Base-by-base conservation (phyloP, 805 yeast species). In the Yamadazyma phyllophila region DNA sequence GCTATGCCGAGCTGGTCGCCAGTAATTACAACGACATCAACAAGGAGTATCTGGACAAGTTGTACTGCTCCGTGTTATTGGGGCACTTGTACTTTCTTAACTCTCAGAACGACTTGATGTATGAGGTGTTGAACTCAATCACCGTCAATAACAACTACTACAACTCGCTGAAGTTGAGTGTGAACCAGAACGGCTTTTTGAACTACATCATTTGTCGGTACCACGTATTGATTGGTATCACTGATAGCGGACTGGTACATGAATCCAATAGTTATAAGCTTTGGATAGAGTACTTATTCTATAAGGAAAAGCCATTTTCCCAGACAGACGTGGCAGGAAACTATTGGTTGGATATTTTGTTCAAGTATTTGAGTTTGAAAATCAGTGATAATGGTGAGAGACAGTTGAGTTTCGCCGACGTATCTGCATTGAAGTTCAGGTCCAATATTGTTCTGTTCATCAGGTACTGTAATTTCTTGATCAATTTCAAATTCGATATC, bases 31-130 rank as follows among this genome's bases (percentile, higher is more conserved):
- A 57, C 26, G 53, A 56, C 13, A 43, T 53, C 15, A 46, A 49
- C 30, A 59, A 58, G 41, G 51, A 57, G 10, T 59, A 57, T 39
- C 62, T 55, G 39, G 76, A 71, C 45, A 53, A 53, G 26, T 53
- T 69, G 36, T 71, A 70, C 51, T 59, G 56, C 44, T 47, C 62
- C 2, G 61, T 62, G 6, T 54, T 70, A 2, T 52, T 65, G 51
- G 69, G 64, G 10, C 76, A 71, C 37, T 61, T 71, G 53, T 58
- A 61, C 44, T 59, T 55, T 44, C 51, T 71, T 38, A 56, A 56
- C 42, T 54, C 59, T 17, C 60, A 65, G 36, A 30, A 45, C 7
- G 58, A 47, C 7, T 56, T 55, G n/a, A 53, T 63, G 55, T 34
- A 50, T 36, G 45, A 47, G 29, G 36, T 45, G 1, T 52, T 58